Evolutionary conservation across 1,139 yeast genomes (phyloP).

Genomic region (Yamadazyma trypodendri): DNA sequence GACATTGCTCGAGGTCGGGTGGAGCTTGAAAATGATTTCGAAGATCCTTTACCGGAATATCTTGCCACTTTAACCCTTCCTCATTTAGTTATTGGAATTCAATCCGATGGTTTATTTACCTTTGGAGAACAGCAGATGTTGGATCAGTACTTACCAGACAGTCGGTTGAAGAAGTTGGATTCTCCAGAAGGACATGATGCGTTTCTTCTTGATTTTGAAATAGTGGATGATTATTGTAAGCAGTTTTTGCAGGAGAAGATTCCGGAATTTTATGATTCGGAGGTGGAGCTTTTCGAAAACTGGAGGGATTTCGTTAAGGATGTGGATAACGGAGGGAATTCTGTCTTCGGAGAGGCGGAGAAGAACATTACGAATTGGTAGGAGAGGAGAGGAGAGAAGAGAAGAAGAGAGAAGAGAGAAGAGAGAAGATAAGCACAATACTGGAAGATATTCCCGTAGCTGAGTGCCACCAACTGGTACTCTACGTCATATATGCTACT

Average conservation of each 20-base stretch:
- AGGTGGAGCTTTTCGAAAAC: conserved; percentile 53
- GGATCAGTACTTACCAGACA: conserved; percentile 71
- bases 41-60: conserved; percentile 41
- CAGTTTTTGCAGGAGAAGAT: conserved; percentile 60
- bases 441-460: too few relatives aligned
- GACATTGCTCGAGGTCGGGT: conserved; percentile 80
- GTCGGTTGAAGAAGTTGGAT: conserved; percentile 65
- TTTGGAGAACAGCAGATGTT: conserved; percentile 85
- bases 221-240: conserved; percentile 69
- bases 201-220: conserved; percentile 81
- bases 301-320: conserved; percentile 44
- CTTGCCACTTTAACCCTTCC: conserved; percentile 65
- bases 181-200: conserved; percentile 99
- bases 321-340: conserved; percentile 53
- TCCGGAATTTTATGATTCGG: conserved; percentile 53
- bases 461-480: too few relatives aligned
- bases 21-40: conserved; percentile 21
- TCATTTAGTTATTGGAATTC: conserved; percentile 80
- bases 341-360: conserved; percentile 95
- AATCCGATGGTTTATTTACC: conserved; percentile 91
- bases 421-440: too few relatives aligned
- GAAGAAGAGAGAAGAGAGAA: too few relatives aligned
- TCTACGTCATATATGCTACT: too few relatives aligned
- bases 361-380: conserved; percentile 85
- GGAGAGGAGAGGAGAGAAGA: too few relatives aligned